phyloP scores from a whole-genome alignment of 306 rosid species.

The Cicer arietinum region DNA sequence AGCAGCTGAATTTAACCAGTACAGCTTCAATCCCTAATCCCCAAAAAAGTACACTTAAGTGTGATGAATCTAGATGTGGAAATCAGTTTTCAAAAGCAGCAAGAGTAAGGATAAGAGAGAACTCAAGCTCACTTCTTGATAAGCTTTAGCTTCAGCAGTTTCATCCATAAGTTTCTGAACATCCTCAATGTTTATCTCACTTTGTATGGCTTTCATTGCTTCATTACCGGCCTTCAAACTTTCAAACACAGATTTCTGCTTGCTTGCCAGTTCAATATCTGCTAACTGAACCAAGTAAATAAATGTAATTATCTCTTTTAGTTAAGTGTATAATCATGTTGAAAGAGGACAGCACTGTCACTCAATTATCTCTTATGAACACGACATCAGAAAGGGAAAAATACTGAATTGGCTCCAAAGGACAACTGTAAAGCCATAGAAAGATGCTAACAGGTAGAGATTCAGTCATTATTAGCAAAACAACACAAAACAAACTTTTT shows the following conservation, averaged over 20 bases:
- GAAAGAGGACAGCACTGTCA: conserved; percentile 20
- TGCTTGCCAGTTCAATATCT: conserved; percentile 94
- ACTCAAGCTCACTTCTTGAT: conserved; percentile 86
- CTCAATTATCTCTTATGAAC: conserved; percentile 25
- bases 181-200: conserved; percentile 94
- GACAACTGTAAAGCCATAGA: conserved; percentile 33
- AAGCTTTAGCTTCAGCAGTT: conserved; percentile 91
- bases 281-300: conserved; percentile 67
- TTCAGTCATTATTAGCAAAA: neutral
- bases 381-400: neutral
- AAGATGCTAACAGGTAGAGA: conserved; percentile 35
- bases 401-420: conserved; percentile 15
- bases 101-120: conserved; percentile 27
- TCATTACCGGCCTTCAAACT: conserved; percentile 91
- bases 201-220: conserved; percentile 87
- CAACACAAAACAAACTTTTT: conserved; percentile 1
- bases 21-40: neutral
- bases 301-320: conserved; percentile 6
- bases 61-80: conserved; percentile 17
- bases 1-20: conserved; percentile 4
- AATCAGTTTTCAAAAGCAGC: conserved; percentile 34
- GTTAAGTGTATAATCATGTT: conserved; percentile 7
- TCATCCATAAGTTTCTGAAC: conserved; percentile 96
- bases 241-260: conserved; percentile 91
- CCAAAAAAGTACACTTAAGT: conserved; percentile 8